Evolutionary conservation across 257 asterid genomes (phyloP).

Genomic region (Nicotiana knightiana): DNA sequence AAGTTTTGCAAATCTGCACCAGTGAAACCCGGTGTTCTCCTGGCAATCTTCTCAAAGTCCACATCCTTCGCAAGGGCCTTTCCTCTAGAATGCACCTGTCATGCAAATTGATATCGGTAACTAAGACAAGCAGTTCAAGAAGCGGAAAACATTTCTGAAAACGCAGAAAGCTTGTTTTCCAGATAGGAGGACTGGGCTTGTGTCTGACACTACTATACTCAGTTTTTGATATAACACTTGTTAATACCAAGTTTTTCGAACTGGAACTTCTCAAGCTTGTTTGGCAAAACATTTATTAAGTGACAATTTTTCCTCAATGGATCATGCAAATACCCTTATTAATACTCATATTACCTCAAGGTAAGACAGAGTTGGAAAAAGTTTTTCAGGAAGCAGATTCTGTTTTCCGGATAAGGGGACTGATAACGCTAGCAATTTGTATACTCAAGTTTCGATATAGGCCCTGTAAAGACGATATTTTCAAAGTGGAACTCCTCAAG

Average conservation of each 20-base stretch:
- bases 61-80: slow-evolving; percentile 97
- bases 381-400: background rate
- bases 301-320: background rate
- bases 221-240: background rate
- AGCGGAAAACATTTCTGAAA: background rate
- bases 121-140: background rate
- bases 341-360: too few species aligned
- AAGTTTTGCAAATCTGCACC: slow-evolving; percentile 98
- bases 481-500: background rate
- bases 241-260: background rate
- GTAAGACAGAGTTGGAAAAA: too few species aligned
- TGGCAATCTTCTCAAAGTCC: slow-evolving; percentile 85
- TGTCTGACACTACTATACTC: background rate
- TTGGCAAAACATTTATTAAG: background rate
- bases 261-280: background rate
- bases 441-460: background rate
- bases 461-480: background rate
- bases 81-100: slow-evolving; percentile 42
- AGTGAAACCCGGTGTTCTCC: slow-evolving; percentile 98
- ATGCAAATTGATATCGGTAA: background rate
- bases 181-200: background rate
- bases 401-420: background rate
- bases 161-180: background rate
- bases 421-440: background rate
- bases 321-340: background rate